A percentile compares a stretch with the other conserved stretches of the same genome.
These are phyloP conservation scores for Alnus glutinosa DNA, from an alignment of 306 rosid genomes.

Conservation along the genomic window DNA sequence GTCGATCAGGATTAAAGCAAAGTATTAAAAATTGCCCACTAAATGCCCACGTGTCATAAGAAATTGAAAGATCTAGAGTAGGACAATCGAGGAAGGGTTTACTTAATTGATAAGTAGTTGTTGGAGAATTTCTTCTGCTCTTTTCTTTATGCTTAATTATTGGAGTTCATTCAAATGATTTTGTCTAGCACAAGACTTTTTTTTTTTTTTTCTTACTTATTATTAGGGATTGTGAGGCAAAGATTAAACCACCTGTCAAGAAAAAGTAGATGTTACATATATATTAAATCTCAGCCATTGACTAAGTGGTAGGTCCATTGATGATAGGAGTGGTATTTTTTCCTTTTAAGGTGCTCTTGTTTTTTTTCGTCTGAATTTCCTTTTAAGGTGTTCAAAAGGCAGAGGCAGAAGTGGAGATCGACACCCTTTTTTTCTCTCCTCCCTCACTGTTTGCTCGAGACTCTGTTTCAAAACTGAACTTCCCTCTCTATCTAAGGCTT, in stretches of 20 bases:
- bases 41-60: constrained; percentile 23
- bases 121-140: constrained; percentile 36
- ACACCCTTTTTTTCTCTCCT: too few species aligned
- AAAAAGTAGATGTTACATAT: constrained; percentile 11
- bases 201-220: constrained; percentile 16
- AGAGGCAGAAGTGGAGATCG: too few species aligned
- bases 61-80: not conserved
- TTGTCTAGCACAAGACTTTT: constrained; percentile 61
- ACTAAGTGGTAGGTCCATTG: constrained; percentile 46
- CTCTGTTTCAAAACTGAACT: too few species aligned
- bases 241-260: constrained; percentile 26
- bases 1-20: constrained; percentile 24
- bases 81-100: constrained; percentile 28
- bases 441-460: too few species aligned
- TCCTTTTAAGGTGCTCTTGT: not conserved
- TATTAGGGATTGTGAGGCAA: constrained; percentile 38
- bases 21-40: constrained; percentile 5
- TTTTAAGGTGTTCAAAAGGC: not conserved
- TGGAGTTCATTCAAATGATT: constrained; percentile 49
- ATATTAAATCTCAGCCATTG: constrained; percentile 36
- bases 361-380: not conserved
- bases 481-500: too few species aligned
- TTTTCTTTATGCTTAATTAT: constrained; percentile 7
- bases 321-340: not conserved
- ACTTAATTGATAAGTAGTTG: not conserved